A percentile compares a stretch with the other conserved stretches of the same genome.
These are phyloP conservation scores for Fusarium sp. DNA, from an alignment of 2,329 filamentous ascomycete genomes.

Conservation along the genomic window DNA sequence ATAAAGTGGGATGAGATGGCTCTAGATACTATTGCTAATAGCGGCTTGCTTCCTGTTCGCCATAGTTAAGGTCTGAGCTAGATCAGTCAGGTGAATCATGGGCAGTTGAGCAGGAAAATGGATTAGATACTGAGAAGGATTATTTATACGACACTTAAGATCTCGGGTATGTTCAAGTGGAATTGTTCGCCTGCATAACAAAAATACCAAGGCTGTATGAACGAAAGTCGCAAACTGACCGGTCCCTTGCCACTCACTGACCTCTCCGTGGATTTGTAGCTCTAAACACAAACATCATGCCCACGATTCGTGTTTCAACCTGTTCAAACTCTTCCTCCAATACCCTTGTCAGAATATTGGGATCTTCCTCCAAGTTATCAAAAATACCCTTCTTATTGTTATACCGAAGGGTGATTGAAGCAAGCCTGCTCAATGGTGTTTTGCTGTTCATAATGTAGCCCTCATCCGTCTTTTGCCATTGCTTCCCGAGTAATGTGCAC, in stretches of 20 bases:
- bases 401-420: slow-evolving; percentile 3
- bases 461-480: slow-evolving; percentile 1
- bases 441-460: not conserved
- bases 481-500: slow-evolving; percentile 9
- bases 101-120: no score
- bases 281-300: slow-evolving; percentile 21
- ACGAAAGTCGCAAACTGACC: not conserved
- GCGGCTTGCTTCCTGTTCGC: no score
- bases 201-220: no score
- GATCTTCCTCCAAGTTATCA: slow-evolving; percentile 21
- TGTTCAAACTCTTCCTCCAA: slow-evolving; percentile 6
- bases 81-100: no score
- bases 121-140: no score
- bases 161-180: no score
- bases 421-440: not conserved
- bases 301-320: slow-evolving; percentile 10
- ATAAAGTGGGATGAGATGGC: no score
- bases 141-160: no score
- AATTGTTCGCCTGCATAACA: no score
- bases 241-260: not conserved
- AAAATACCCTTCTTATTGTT: slow-evolving; percentile 5
- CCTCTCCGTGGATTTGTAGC: not conserved
- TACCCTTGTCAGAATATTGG: not conserved
- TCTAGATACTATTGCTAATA: no score
- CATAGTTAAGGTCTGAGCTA: no score